Evolutionary conservation across 805 yeast genomes (phyloP), one percentile per base, ranked within the genome.

Genomic region (Starmerella davenportii): DNA sequence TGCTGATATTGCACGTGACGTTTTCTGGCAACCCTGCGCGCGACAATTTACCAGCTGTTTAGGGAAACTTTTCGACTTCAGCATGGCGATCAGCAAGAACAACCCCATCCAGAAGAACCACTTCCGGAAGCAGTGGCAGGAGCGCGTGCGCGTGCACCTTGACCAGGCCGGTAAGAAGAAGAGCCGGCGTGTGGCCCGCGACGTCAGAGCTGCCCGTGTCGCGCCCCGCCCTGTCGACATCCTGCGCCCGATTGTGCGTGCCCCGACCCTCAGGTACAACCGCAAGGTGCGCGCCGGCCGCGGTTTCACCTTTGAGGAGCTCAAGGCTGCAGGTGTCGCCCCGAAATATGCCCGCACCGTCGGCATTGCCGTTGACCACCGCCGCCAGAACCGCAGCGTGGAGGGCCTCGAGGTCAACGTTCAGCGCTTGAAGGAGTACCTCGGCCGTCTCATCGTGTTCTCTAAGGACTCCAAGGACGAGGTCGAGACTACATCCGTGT

Each of bases 111-210:
- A 81, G 76, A 82, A 81, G 79, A 87, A 87, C 79, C 98, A 90
- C 76, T 87, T 87, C 93, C 79, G 95, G 76, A 87, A 87, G 81
- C 87, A 87, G 93, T 90, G 98, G 98, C 96, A 90, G 74, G 93
- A 82, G 70, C 81, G 96, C 65, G 99, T 90, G 76, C 81, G 74
- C 68, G 95, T 82, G 61, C 98, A 92, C 84, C 79, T 90, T 65
- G 95, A 90, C 87, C 98, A 90, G 76, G 95, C 98, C 63, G 98
- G 98, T 68, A 84, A 87, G 78, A 90, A 90, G 78, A 84, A 70
- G 62, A 76, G 93, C 53, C 84, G 98, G 78, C 79, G 98, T 73
- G 72, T 70, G 55, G 79, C 94, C 55, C 82, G 98, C 72, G 78
- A 80, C 63, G 60, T 77, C 59, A 85, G 79, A 74, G 93, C 95